Conservation (phyloP, 2,329 filamentous ascomycete species). For the Bipolaris zeicola region DNA sequence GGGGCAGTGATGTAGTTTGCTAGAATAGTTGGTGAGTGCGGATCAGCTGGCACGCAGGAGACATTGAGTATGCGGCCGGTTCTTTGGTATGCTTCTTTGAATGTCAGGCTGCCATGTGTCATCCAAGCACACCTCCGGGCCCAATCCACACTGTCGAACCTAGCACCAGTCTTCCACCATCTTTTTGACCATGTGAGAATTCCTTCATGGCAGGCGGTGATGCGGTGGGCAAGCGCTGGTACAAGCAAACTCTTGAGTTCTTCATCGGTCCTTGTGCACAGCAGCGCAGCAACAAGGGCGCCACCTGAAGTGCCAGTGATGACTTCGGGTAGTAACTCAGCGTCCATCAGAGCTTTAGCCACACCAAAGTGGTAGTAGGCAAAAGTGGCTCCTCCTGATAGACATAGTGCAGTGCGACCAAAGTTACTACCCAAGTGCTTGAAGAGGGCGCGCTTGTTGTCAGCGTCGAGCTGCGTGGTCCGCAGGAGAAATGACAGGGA, state of each 20-base stretch:
- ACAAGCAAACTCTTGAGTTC: conserved; percentile 85
- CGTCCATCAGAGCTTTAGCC: conserved; percentile 85
- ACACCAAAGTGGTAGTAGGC: conserved; percentile 98
- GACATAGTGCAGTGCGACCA: conserved; percentile 87
- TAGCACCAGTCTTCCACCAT: conserved; percentile 91
- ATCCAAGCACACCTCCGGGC: conserved; percentile 86
- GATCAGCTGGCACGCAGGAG: conserved; percentile 92
- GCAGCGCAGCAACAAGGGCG: conserved; percentile 82
- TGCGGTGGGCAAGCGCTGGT: conserved; percentile 81
- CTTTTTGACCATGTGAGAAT: conserved; percentile 76
- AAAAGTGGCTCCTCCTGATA: conserved; percentile 92
- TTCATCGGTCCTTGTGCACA: conserved; percentile 88
- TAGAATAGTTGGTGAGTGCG: conserved; percentile 88
- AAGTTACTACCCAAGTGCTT: conserved; percentile 90
- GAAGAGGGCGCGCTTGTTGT: conserved; percentile 81
- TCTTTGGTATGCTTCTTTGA: conserved; percentile 90
- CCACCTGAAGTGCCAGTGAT: conserved; percentile 97
- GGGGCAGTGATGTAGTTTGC: conserved; percentile 95
- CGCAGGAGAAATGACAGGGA: conserved; percentile 70
- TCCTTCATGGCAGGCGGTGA: conserved; percentile 82
- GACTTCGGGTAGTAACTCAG: conserved; percentile 83
- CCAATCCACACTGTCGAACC: conserved; percentile 95
- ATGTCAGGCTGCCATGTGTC: conserved; percentile 87
- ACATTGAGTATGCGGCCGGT: conserved; percentile 96
- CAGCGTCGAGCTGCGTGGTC: conserved; percentile 68